These are phyloP conservation scores for Phytophthora sp. DNA, from an alignment of 352 stramenopile species.

Conservation along the genomic window DNA sequence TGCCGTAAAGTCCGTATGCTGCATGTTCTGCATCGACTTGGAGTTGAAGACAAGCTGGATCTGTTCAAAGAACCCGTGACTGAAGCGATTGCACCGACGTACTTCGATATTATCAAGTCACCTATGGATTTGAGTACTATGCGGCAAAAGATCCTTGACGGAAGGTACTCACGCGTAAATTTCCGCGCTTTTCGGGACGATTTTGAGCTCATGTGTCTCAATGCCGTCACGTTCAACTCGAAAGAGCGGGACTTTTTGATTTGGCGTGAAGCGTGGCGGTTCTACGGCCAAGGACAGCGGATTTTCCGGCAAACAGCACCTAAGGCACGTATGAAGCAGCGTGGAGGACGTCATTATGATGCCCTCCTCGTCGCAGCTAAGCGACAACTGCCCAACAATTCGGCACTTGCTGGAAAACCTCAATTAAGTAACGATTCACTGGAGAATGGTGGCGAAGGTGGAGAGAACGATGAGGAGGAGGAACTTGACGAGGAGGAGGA, in stretches of 20 bases:
- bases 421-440: constrained; percentile 40
- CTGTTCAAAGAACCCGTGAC: constrained; percentile 96
- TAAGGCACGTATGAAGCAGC: constrained; percentile 81
- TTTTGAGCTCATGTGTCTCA: constrained; percentile 96
- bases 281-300: constrained; percentile 84
- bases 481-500: constrained; percentile 41
- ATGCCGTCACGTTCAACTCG: constrained; percentile 96
- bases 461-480: constrained; percentile 41
- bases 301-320: constrained; percentile 78
- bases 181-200: constrained; percentile 88
- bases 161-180: constrained; percentile 72
- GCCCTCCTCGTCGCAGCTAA: constrained; percentile 76
- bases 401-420: constrained; percentile 53
- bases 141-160: constrained; percentile 68
- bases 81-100: constrained; percentile 92
- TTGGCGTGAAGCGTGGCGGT: constrained; percentile 94
- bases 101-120: constrained; percentile 92
- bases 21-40: constrained; percentile 64
- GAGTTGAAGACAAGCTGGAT: constrained; percentile 81
- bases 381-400: constrained; percentile 85
- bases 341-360: constrained; percentile 73
- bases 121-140: constrained; percentile 95
- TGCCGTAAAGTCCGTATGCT: constrained; percentile 83
- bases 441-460: constrained; percentile 37
- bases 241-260: constrained; percentile 88